Conservation (phyloP, 1,139 yeast genomes). For the Wickerhamomyces sp. region DNA sequence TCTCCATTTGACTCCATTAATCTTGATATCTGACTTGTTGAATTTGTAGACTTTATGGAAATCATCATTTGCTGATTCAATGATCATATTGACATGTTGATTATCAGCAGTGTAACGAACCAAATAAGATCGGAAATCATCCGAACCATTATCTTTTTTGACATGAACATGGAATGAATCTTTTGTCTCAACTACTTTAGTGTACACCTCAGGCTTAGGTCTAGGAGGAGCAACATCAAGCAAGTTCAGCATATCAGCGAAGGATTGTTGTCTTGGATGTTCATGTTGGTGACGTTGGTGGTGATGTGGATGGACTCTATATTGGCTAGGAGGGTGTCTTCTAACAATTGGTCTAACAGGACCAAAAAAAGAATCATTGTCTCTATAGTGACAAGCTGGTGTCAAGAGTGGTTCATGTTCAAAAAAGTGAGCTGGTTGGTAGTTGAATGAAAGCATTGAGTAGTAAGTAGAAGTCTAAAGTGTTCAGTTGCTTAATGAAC, state of each 20-base stretch:
- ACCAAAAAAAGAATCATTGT: constrained; percentile 5
- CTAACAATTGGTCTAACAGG: background rate
- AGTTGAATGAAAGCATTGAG: constrained; percentile 9
- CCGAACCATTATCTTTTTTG: constrained; percentile 6
- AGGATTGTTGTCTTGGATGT: constrained; percentile 1
- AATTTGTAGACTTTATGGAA: constrained; percentile 11
- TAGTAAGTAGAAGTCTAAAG: too few species aligned
- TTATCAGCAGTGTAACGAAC: constrained; percentile 6
- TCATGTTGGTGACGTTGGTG: background rate
- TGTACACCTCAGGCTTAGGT: constrained; percentile 3
- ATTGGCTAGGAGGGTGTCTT: background rate
- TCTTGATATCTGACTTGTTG: constrained; percentile 4
- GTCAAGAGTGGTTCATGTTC: background rate
- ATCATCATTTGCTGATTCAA: constrained; percentile 9
- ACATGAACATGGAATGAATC: constrained; percentile 11
- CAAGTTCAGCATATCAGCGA: constrained; percentile 1
- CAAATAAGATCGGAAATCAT: constrained; percentile 9
- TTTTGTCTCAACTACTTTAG: constrained; percentile 6
- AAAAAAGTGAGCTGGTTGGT: constrained; percentile 5
- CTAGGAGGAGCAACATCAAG: background rate
- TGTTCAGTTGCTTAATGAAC: too few species aligned
- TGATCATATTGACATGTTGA: constrained; percentile 3
- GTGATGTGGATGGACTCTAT: background rate
- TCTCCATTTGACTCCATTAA: constrained; percentile 10
- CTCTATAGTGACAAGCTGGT: background rate